Evolutionary conservation across 2,329 filamentous ascomycete species (phyloP).

Genomic region (Penicillium sp.): DNA sequence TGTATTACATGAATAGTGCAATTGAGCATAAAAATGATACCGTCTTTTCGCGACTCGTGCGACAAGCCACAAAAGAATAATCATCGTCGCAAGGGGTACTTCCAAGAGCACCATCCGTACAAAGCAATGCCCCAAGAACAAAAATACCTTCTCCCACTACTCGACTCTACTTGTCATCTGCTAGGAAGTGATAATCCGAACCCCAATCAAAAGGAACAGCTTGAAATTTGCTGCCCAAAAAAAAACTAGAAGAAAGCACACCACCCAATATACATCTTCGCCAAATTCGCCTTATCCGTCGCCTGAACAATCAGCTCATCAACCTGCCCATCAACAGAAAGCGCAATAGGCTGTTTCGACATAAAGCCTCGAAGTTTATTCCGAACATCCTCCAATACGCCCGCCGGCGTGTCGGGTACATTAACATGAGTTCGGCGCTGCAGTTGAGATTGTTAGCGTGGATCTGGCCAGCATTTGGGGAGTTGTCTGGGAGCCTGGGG

Average conservation of each 20-base stretch:
- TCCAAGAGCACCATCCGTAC: too few relatives aligned
- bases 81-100: too few relatives aligned
- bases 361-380: conserved; percentile 84
- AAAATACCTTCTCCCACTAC: too few relatives aligned
- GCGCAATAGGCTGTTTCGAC: conserved; percentile 83
- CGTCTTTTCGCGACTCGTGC: too few relatives aligned
- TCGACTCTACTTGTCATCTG: too few relatives aligned
- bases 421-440: conserved; percentile 56
- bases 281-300: conserved; percentile 75
- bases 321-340: conserved; percentile 97
- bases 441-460: not conserved
- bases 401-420: conserved; percentile 70
- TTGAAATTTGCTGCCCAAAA: too few relatives aligned
- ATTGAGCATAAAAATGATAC: not conserved
- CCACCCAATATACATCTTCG: conserved; percentile 98
- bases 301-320: conserved; percentile 91
- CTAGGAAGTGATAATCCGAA: too few relatives aligned
- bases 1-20: not conserved
- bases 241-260: conserved; percentile 64
- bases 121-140: too few relatives aligned
- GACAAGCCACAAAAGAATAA: too few relatives aligned
- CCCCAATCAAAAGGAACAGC: too few relatives aligned
- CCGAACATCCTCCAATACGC: conserved; percentile 86
- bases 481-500: not conserved
- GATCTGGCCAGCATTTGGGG: too few relatives aligned